Base-by-base conservation (phyloP, 129 eudicot species). In the Flaveria robusta region DNA sequence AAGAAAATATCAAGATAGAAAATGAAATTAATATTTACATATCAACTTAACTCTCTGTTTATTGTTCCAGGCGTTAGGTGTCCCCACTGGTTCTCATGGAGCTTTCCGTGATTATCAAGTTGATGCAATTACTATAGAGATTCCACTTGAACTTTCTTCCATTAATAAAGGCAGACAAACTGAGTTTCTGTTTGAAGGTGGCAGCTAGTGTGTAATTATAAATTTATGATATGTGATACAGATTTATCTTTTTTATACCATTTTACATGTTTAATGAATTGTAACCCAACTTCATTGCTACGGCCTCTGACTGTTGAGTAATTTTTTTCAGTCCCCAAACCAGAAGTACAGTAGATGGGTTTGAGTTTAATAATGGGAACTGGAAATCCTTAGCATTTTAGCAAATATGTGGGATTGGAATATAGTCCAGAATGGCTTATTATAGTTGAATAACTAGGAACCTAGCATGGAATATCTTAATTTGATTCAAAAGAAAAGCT, bases 71-170 rank as follows among this genome's bases (percentile, higher is more conserved):
- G 99, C 97, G 15, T 78, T 91, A 67, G 99, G 99, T 68, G 77
- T 95, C 83, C 99, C 99, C 34, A 95, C 97, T 4, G 99, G 99
- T 74, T 84, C 97, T 37, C 99, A 95, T 85, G 99, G 96, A 45
- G 97, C 97, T 81, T 95, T 95, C 59, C 96, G 97, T 58, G 97
- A 95, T 91, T 95, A 95, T 87, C 99, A 95, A 83, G 84, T 95
- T 83, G 99, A 95, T 80, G 96, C 99, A 20, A 82, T 95, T 51
- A 95, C 99, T 43, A 72, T 95, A 85, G 92, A 85, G 81, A 72
- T 94, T 68, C 85, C 93, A 73, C 81, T 87, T n/a, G 84, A 66
- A 75, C 69, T 62, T 9, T 81, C 88, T 51, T 79, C 84, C 9
- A 81, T 70, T 72, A 55, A 79, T 49, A 81, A 27, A 18, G 81